Evolutionary conservation across 306 rosid genomes (phyloP), one percentile per base, ranked within the genome.

Genomic region (Gynostemma pentaphyllum): DNA sequence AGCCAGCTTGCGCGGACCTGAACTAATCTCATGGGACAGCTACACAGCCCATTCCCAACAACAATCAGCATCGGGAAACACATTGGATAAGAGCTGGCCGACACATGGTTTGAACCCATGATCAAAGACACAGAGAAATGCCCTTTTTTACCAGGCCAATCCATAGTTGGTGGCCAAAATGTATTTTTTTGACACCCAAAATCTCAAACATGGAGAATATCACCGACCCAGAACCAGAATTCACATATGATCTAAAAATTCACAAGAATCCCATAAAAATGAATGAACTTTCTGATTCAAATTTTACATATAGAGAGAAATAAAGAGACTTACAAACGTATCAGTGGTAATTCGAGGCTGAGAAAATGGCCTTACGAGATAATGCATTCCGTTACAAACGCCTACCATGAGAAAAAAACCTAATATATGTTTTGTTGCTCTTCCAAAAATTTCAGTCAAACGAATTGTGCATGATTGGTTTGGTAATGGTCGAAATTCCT

Each of bases 271-370:
- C 13, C 7, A 29, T 24, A 21, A 39, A 62, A 62, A 9, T 22
- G n/a, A n/a, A n/a, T n/a, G n/a, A n/a, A n/a, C n/a, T n/a, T n/a
- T n/a, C n/a, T n/a, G 16, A 55, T 12, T 19, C 45, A 8, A 28
- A 44, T n/a, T 8, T 15, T 42, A 52, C 62, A n/a, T n/a, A n/a
- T n/a, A 48, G 22, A 52, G 19, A 30, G 2, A 8, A 41, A 13
- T 29, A 13, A 10, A 49, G 45, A 41, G 51, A 69, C 88, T 80
- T 78, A 85, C 98, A 46, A 92, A 6, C 34, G 82, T 80, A 74
- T 85, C 95, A 0, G 96, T 72, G 45, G 89, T 69, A 48, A 86
- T 80, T 14, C 89, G 89, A 29, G 96, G 96, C 32, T 88, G 96
- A 37, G 83, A 68, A 71, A 72, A 76, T 5, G 89, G 95, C 76